Base-by-base conservation (phyloP, 2,329 filamentous ascomycete genomes). In the Emericellopsis atlantica region DNA sequence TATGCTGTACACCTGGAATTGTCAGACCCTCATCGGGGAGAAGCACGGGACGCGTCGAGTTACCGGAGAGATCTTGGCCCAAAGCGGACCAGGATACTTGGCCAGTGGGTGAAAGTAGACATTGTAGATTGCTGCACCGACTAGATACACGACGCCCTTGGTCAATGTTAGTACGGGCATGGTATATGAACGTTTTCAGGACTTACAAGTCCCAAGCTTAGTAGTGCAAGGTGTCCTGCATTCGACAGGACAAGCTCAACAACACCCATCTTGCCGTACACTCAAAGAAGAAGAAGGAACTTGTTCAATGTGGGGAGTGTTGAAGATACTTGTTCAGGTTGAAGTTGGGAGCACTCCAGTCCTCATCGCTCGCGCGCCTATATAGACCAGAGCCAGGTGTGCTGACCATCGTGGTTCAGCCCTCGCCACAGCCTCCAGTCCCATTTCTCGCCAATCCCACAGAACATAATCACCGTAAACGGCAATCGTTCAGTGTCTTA, bases 81-180 rank as follows among this genome's bases (percentile, higher is more conserved):
- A 35, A 14, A 46, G 43, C 8, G 53, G 52, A 16, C 53, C 53
- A 8, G 53, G 52, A 36, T 49, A 54, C 32, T 48, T 46, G 32
- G 48, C 44, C 24, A 58, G 47, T 9, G 54, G 54, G 44, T 59
- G 56, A 41, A 58, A 50, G 46, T 51, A 58, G 26, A 56, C 41
- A 43, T 55, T 55, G 45, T 56, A 56, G 26, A 53, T 42, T 34
- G 24, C 22, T n/a, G 35, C 26, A 15, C 40, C 42, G 16, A 46
- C 18, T 22, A 48, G 21, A 29, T 46, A 49, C 5, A 46, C 29
- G 22, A 37, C 23, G 12, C 32, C 40, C 48, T 49, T 14, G 4
- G 9, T n/a, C n/a, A 8, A 12, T 34, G 23, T 37, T 24, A 29
- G 6, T 12, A 18, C 16, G 14, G 36, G 9, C 10, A 26, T 18